Conservation (phyloP, 441 rosid species). For the Populus tomentosa region DNA sequence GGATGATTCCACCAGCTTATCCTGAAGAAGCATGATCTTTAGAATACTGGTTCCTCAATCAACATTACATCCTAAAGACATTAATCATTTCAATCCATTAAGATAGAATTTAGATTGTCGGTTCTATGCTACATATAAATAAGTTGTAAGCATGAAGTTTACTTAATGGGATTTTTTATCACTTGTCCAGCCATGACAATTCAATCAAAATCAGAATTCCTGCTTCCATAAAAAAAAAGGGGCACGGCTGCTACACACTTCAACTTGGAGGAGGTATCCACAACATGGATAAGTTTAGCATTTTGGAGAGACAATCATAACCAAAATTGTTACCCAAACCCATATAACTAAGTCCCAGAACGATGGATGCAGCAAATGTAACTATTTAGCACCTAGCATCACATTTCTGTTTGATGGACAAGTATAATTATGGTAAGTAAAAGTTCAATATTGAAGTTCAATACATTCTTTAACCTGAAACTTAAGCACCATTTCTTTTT, state of each 20-base stretch:
- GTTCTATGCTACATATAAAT: slow-evolving; percentile 20
- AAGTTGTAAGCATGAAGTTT: slow-evolving; percentile 14
- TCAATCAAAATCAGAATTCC: background rate
- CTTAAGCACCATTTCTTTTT: background rate
- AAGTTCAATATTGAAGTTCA: background rate
- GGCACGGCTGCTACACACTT: background rate
- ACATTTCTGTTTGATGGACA: background rate
- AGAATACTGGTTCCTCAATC: slow-evolving; percentile 43
- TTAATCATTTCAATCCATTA: slow-evolving; percentile 29
- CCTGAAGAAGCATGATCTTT: slow-evolving; percentile 66
- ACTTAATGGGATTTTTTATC: background rate
- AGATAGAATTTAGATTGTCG: slow-evolving; percentile 19
- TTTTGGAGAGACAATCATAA: background rate
- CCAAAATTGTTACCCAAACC: background rate
- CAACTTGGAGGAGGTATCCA: background rate
- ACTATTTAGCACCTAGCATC: background rate
- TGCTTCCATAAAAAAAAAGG: background rate
- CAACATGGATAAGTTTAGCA: background rate
- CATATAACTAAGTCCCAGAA: background rate
- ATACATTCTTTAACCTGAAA: background rate
- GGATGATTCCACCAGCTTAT: slow-evolving; percentile 70
- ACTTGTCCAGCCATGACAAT: slow-evolving; percentile 1
- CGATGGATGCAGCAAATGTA: background rate
- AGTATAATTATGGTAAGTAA: background rate
- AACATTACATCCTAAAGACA: slow-evolving; percentile 37